Evolutionary conservation across 352 stramenopile species (phyloP), one percentile per base, ranked within the genome.

Genomic region (Pythium pyrilobum): DNA sequence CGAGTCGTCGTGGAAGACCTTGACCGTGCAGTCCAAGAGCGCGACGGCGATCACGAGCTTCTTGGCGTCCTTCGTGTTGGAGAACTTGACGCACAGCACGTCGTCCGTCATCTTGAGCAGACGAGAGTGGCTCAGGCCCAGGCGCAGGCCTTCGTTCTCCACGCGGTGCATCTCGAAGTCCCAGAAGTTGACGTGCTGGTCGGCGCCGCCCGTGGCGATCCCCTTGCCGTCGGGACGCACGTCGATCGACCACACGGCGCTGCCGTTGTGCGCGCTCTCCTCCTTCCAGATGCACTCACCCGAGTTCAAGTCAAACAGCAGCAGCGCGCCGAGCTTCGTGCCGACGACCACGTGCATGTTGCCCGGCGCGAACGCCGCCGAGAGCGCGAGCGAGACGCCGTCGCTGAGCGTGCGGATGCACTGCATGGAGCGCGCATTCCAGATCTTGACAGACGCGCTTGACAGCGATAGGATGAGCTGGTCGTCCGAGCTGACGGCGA

Each of bases 1-100:
- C 18, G 95, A 97, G 80, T 99, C 97, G 61, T 99, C 95, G 70
- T 98, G 98, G 72, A 99, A 99, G 11, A 99, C 95, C 67, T 99
- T 99, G 46, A 99, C 96, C 0, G 96, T 99, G 56, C 84, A 97
- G 69, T 99, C 97, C 27, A 98, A 61, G 31, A 98, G 69, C 24
- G 90, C 85, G 21, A 98, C 89, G 1, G 86, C 87, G 13, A 98
- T 66, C 21, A 98, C 66, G 12, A 96, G 72, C 53, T 93, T 89
- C 64, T 78, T 85, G 0, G 79, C 51, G 56, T 98, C 91, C 64
- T 91, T 85, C 3, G 91, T 93, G 75, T 98, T 87, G 49, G 89
- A 98, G 76, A 97, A 99, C 44, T 87, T 79, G 29, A 99, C 96
- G 56, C 92, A 97, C 43, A 99, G 83, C 36, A 99, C 96, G 67